These are phyloP conservation scores for Bullera alba DNA, from an alignment of 768 basidiomycete species.

Conservation along the genomic window DNA sequence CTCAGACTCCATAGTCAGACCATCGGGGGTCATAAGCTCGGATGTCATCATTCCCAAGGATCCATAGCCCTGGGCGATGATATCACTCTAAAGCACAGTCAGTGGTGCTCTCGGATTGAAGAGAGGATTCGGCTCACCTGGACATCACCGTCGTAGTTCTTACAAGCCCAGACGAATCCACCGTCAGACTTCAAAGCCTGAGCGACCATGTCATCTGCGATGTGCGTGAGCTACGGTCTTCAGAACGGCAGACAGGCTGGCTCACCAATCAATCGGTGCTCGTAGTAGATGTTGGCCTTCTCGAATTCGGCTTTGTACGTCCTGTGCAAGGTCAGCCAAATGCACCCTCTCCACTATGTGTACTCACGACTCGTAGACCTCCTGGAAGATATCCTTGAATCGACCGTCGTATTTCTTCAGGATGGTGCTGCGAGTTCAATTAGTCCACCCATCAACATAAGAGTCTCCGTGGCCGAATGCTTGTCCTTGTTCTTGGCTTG, in stretches of 20 bases:
- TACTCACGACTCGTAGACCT: constrained; percentile 70
- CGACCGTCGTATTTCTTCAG: constrained; percentile 82
- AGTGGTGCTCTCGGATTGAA: not conserved
- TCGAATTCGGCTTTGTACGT: constrained; percentile 48
- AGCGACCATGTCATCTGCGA: constrained; percentile 74
- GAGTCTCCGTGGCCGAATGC: too few species aligned
- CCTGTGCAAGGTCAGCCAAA: constrained; percentile 7
- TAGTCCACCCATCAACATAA: too few species aligned
- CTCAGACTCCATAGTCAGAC: constrained; percentile 84
- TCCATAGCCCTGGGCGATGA: constrained; percentile 96
- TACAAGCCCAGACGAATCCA: constrained; percentile 73
- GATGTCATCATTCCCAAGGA: constrained; percentile 97
- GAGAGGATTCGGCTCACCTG: constrained; percentile 51
- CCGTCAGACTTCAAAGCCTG: constrained; percentile 94
- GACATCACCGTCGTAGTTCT: constrained; percentile 66
- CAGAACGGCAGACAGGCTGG: not conserved
- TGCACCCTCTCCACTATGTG: not conserved
- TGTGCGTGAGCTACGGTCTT: constrained; percentile 2
- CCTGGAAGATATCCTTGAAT: constrained; percentile 99
- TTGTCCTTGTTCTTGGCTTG: too few species aligned
- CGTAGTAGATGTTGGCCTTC: constrained; percentile 51
- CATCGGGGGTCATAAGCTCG: constrained; percentile 91
- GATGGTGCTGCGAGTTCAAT: constrained; percentile 44
- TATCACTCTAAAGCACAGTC: constrained; percentile 60
- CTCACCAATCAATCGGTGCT: constrained; percentile 63